Evolutionary conservation across 2,329 filamentous ascomycete species (phyloP).

Genomic region (Cercospora sesami): DNA sequence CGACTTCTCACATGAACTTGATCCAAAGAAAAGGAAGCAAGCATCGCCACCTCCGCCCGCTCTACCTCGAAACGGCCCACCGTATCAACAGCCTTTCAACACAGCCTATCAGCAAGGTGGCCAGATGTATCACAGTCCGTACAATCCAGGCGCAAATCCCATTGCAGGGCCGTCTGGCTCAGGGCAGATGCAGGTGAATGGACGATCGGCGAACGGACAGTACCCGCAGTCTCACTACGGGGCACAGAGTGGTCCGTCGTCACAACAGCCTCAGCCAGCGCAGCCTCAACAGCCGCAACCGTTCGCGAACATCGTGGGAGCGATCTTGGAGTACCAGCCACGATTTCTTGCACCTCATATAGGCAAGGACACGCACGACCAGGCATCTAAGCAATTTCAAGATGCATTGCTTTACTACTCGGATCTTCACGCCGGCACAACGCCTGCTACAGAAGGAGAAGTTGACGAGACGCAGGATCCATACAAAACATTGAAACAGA

Average conservation of each 20-base stretch:
- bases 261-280: conserved; percentile 18
- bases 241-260: conserved; percentile 15
- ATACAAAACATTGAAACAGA: conserved; percentile 16
- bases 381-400: conserved; percentile 7
- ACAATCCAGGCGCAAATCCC: conserved; percentile 6
- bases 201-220: conserved; percentile 10
- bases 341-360: not conserved
- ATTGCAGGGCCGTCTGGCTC: not conserved
- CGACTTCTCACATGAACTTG: conserved; percentile 59
- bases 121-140: conserved; percentile 24
- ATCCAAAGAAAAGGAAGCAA: conserved; percentile 58
- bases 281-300: conserved; percentile 19
- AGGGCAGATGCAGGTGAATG: not conserved
- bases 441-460: conserved; percentile 10
- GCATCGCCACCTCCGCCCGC: conserved; percentile 40
- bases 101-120: conserved; percentile 11
- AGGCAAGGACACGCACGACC: conserved; percentile 1
- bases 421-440: conserved; percentile 11
- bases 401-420: conserved; percentile 11
- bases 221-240: conserved; percentile 14
- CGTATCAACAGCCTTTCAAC: conserved; percentile 20
- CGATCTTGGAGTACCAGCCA: conserved; percentile 30
- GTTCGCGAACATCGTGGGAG: conserved; percentile 30
- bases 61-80: conserved; percentile 20
- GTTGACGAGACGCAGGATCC: conserved; percentile 15